Conservation (phyloP, 1,139 yeast genomes). For the Debaryomyces coudertii region DNA sequence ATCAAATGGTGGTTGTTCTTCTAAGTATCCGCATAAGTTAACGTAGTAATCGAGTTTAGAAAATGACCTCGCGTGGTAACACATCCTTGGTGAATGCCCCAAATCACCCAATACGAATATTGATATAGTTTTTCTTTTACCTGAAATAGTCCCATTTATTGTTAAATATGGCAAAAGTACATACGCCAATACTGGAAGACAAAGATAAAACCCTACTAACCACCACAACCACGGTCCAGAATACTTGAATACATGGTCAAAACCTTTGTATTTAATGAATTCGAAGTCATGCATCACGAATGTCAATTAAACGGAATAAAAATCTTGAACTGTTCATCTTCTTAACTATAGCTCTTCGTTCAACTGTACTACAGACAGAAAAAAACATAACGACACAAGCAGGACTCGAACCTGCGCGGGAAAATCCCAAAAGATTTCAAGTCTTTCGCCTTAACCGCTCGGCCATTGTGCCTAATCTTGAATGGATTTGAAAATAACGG, state of each 20-base stretch:
- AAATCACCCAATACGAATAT: slow-evolving; percentile 90
- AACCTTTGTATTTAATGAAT: slow-evolving; percentile 29
- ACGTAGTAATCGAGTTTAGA: slow-evolving; percentile 73
- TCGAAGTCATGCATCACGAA: slow-evolving; percentile 16
- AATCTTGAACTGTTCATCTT: neutral
- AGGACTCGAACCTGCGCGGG: slow-evolving; percentile 94
- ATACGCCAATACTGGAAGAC: slow-evolving; percentile 42
- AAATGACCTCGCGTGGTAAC: slow-evolving; percentile 84
- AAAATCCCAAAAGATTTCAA: slow-evolving; percentile 26
- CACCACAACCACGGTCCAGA: slow-evolving; percentile 46
- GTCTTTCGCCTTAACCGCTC: slow-evolving; percentile 9
- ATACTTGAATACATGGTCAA: slow-evolving; percentile 31
- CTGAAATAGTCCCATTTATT: slow-evolving; percentile 21
- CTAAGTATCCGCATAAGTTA: slow-evolving; percentile 82
- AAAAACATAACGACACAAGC: slow-evolving; percentile 68
- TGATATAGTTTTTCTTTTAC: slow-evolving; percentile 55
- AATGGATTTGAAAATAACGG: neutral
- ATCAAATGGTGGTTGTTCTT: slow-evolving; percentile 55
- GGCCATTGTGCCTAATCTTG: slow-evolving; percentile 7
- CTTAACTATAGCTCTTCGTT: neutral
- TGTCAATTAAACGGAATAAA: neutral
- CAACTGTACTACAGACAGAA: slow-evolving; percentile 4
- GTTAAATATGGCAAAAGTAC: slow-evolving; percentile 35
- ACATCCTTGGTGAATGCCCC: slow-evolving; percentile 95
- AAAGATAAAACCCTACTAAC: slow-evolving; percentile 36